Evolutionary conservation across 257 asterid species (phyloP), one percentile per base, ranked within the genome.

Genomic region (Gentiana straminea): DNA sequence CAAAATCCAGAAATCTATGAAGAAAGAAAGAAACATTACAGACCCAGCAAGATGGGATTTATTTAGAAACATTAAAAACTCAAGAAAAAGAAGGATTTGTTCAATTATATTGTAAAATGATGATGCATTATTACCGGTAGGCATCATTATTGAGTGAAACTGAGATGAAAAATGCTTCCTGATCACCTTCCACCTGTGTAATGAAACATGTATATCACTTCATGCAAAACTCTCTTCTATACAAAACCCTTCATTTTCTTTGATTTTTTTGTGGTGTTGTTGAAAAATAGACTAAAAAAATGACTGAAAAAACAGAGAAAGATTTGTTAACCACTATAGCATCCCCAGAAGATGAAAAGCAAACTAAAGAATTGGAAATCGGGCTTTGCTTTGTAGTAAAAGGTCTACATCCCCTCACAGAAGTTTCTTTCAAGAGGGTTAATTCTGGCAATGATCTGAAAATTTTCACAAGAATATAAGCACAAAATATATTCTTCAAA

Each of bases 381-480:
- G 81, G 68, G 66, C 78, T 77, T 60, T 77, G 77, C 75, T 76
- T 84, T 35, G 67, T 55, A 44, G 68, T 70, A 13, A 89, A 75
- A 66, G 72, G 77, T 35, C 77, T 60, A 63, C 87, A 77, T 56
- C 89, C 84, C 70, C 87, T 78, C 50, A 84, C 48, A 54, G 94
- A 79, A 60, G 83, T 74, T 76, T 87, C 92, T 77, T 85, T 84
- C 67, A 85, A 61, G 72, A 84, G 86, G 51, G 96, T 76, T 52
- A 91, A 65, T 54, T 87, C 96, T 41, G 94, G 96, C 64, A 91
- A 81, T 59, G 96, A 87, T 80, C 96, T 90, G 90, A 65, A 61
- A 46, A 61, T 74, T 62, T 38, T 50, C 54, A 67, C 11, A 49
- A 41, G 9, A 41, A 41, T 41, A 5, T 41, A 7, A 41, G 46